phyloP scores from a whole-genome alignment of 139 green algal species.

The Volvox africanus region DNA sequence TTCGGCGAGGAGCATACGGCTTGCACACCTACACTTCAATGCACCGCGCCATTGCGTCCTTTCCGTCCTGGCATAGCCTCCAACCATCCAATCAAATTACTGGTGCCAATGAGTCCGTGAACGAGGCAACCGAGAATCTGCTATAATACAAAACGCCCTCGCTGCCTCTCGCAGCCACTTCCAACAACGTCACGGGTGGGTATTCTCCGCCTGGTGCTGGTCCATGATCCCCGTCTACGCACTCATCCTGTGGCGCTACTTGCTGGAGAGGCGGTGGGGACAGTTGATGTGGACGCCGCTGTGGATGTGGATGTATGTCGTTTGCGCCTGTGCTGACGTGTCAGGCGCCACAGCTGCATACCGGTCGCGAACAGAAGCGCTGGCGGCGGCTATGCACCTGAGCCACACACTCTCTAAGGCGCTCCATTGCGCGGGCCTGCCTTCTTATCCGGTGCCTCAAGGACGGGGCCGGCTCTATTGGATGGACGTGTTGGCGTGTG shows the following conservation, averaged over 20 bases:
- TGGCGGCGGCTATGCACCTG: slow-evolving; percentile 41
- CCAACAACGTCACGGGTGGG: slow-evolving; percentile 35
- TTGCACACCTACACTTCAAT: no score
- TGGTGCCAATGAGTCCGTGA: no score
- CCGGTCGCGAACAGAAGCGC: slow-evolving; percentile 21
- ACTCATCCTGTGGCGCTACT: not conserved
- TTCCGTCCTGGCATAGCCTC: no score
- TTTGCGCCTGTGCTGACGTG: not conserved
- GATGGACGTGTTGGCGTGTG: slow-evolving; percentile 46
- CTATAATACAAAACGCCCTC: not conserved
- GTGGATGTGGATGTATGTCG: slow-evolving; percentile 40
- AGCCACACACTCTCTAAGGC: slow-evolving; percentile 67
- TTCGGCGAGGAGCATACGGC: no score
- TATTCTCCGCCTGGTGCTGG: slow-evolving; percentile 48
- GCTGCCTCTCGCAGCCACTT: slow-evolving; percentile 1
- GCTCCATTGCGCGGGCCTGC: not conserved
- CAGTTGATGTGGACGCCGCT: slow-evolving; percentile 5
- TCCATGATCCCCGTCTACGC: slow-evolving; percentile 33
- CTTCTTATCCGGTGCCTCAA: slow-evolving; percentile 16
- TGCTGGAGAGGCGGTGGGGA: not conserved
- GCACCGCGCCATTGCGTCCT: no score
- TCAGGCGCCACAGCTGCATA: slow-evolving; percentile 1
- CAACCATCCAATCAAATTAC: no score
- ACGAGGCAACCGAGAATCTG: no score
- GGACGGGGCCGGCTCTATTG: slow-evolving; percentile 14